Evolutionary conservation across 139 green algal species (phyloP), one percentile per base, ranked within the genome.

Genomic region (Desmodesmus armatus): DNA sequence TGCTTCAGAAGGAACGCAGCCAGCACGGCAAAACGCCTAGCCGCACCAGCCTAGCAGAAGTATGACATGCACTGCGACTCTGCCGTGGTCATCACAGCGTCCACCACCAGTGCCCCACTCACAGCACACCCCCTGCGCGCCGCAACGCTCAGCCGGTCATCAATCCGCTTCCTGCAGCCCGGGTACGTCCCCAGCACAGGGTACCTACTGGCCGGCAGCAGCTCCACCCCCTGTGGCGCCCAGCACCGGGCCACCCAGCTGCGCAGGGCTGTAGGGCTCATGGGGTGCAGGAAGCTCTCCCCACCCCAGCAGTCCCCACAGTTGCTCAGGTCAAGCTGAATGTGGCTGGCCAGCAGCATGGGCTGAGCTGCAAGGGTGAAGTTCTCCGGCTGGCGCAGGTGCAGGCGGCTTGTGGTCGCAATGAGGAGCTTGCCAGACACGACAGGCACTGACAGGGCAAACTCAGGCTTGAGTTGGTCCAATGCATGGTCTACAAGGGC

Each of bases 81-180:
- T 17, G 47, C 76, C 19, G 13, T 40, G 11, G 25, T 23, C 40
- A 72, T 82, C 2, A 82, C 23, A 31, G 37, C 35, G 7, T 71
- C 37, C 35, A 82, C 55, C 3, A 82, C 76, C 23, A 43, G 35
- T 0, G 33, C 37, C 25, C 76, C 76, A 23, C 23, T 71, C 2
- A 79, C 43, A n/a, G n/a, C n/a, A 35, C 60, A 69, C 3, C 76
- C 76, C 7, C 29, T 53, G 31, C 55, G 37, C 19, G 76, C 76
- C 23, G 40, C 76, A 53, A 72, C 76, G 37, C 71, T 35, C 76
- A 82, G 76, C 76, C n/a, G 53, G 13, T 82, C 76, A 44, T 72
- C 33, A 19, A 82, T 82, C 23, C 55, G 76, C 35, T 55, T 53
- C 76, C n/a, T 72, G 76, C 76, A 82, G 37, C 76, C 55, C 2